These are phyloP conservation scores for Cryphonectria japonica DNA, from an alignment of 2,329 filamentous ascomycete genomes.

Conservation along the genomic window DNA sequence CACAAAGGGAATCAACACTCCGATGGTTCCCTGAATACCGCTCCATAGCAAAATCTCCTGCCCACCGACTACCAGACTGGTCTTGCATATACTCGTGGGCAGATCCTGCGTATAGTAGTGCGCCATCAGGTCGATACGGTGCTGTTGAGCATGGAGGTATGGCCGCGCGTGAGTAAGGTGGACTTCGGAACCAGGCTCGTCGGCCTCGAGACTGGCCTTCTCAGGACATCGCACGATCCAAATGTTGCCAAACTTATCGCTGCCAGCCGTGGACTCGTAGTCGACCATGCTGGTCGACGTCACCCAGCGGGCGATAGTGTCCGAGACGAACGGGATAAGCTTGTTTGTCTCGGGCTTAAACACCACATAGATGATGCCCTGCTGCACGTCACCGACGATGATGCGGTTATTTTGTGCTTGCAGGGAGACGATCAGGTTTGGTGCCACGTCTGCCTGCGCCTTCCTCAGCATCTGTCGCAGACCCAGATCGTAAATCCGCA, in stretches of 20 bases:
- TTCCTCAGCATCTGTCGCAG: constrained; percentile 93
- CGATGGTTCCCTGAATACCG: constrained; percentile 91
- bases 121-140: constrained; percentile 80
- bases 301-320: constrained; percentile 87
- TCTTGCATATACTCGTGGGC: constrained; percentile 86
- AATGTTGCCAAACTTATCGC: constrained; percentile 97
- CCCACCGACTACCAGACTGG: constrained; percentile 86
- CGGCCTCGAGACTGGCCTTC: constrained; percentile 85
- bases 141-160: constrained; percentile 88
- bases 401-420: constrained; percentile 91
- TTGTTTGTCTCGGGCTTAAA: constrained; percentile 93
- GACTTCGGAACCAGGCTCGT: constrained; percentile 87
- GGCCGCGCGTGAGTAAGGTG: constrained; percentile 89
- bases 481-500: constrained; percentile 91
- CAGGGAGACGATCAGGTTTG: constrained; percentile 84
- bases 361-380: constrained; percentile 88
- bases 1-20: constrained; percentile 89
- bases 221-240: constrained; percentile 88
- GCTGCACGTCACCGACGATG: constrained; percentile 87
- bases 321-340: constrained; percentile 91
- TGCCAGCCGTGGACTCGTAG: constrained; percentile 92
- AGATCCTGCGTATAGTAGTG: constrained; percentile 94
- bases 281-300: constrained; percentile 93
- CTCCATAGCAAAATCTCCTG: constrained; percentile 92
- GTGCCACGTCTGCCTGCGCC: constrained; percentile 76